Evolutionary conservation across 306 rosid species (phyloP), one percentile per base, ranked within the genome.

Genomic region (Neltuma alba): DNA sequence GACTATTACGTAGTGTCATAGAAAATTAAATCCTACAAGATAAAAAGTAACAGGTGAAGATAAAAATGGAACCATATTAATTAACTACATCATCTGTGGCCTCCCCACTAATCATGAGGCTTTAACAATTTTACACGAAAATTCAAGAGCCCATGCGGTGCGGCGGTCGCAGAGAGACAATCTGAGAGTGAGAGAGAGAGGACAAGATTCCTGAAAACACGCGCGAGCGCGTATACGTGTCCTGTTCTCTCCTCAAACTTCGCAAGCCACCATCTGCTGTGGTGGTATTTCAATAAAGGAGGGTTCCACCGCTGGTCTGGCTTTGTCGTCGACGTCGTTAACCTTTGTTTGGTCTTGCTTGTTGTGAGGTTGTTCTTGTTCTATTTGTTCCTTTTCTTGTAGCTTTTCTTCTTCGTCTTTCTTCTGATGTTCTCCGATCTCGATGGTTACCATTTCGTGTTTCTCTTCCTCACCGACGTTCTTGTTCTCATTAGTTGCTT

Each of bases 41-140:
- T 7, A 10, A 63, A 55, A 63, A 57, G 54, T 5, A 20, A 33
- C 33, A 33, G 28, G 27, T 8, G 68, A 78, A 81, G 28, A 61
- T 31, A 16, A 33, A 76, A 42, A 83, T 71, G 8, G 33, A 80
- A 54, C 18, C 33, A 63, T 68, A 10, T 18, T 21, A 5, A 73
- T 12, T 81, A 80, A 77, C 78, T 50, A 81, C 83, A 68, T 72
- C 16, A 25, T 67, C 58, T 63, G 71, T 73, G 31, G 77, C 67
- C 20, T 30, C 62, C 64, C 74, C 44, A 52, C 34, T 64, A 20
- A 36, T 45, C 12, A 66, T n/a, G n/a, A 61, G 38, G 27, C 47
- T 50, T 50, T 55, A 54, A 62, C 36, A 78, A 78, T 63, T 79
- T 42, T 36, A 52, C 80, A 77, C 80, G 75, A 67, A 77, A 79